Conservation (phyloP, 495 filamentous ascomycete genomes). For the Penicillium atrosanguineum region DNA sequence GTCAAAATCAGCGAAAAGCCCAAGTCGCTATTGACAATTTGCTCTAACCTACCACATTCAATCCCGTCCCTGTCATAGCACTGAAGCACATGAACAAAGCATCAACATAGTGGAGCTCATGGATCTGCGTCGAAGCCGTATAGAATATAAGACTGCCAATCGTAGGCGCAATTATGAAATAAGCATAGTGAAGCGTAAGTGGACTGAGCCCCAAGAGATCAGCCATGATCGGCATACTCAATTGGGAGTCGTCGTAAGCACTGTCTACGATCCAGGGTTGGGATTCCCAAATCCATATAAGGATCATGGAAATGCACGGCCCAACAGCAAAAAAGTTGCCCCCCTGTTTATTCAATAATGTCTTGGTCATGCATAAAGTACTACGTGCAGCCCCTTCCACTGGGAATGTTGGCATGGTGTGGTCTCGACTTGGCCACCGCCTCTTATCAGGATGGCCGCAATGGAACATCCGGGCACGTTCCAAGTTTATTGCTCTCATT, state of each 20-base stretch:
- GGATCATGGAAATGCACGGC: background rate
- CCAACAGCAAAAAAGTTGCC: background rate
- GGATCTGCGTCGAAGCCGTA: slow-evolving; percentile 56
- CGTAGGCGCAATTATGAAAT: slow-evolving; percentile 65
- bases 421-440: background rate
- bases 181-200: slow-evolving; percentile 70
- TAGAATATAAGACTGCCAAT: slow-evolving; percentile 70
- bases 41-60: slow-evolving; percentile 57
- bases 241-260: slow-evolving; percentile 15
- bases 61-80: slow-evolving; percentile 75
- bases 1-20: slow-evolving; percentile 5
- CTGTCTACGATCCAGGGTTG: background rate
- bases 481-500: background rate
- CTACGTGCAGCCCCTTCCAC: background rate
- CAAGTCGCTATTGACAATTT: too few species aligned
- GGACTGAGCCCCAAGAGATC: slow-evolving; percentile 55
- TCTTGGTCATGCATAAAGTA: background rate
- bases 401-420: slow-evolving; percentile 9
- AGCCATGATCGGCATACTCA: slow-evolving; percentile 25
- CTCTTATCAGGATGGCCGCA: background rate
- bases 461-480: background rate
- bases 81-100: slow-evolving; percentile 71
- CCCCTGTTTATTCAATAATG: slow-evolving; percentile 1
- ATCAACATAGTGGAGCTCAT: slow-evolving; percentile 68
- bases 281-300: slow-evolving; percentile 13